Evolutionary conservation across 495 filamentous ascomycete species (phyloP).

Genomic region (Podospora tetraspora): DNA sequence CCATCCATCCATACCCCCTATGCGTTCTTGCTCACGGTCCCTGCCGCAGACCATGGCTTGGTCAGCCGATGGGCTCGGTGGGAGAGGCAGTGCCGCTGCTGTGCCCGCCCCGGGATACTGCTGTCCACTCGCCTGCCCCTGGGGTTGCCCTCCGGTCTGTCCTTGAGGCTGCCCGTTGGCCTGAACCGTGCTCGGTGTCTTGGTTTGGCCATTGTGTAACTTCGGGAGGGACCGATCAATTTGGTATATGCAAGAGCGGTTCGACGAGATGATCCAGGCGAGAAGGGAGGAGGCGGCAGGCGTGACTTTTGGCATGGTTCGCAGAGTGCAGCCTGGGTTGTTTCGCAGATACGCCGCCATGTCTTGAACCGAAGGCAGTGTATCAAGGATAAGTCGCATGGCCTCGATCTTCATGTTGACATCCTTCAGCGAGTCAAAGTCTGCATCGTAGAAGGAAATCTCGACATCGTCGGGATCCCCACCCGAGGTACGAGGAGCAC

Average conservation of each 20-base stretch:
- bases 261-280: constrained; percentile 88
- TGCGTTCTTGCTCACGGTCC: constrained; percentile 42
- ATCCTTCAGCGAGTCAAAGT: constrained; percentile 29
- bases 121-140: background rate
- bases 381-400: constrained; percentile 58
- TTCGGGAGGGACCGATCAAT: constrained; percentile 16
- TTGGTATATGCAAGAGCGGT: constrained; percentile 79
- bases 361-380: constrained; percentile 58
- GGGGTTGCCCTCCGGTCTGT: background rate
- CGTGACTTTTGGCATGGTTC: constrained; percentile 58
- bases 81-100: background rate
- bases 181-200: background rate
- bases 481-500: background rate
- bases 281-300: constrained; percentile 64
- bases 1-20: constrained; percentile 62
- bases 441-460: constrained; percentile 27
- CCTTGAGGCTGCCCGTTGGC: background rate
- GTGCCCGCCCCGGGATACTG: background rate
- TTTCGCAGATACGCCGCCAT: constrained; percentile 57
- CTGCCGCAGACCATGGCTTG: constrained; percentile 9
- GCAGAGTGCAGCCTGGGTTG: constrained; percentile 41
- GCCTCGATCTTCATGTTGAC: constrained; percentile 44
- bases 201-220: background rate
- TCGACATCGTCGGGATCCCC: constrained; percentile 36
- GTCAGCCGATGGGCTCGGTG: background rate